These are phyloP conservation scores for Endocarpon pusillum DNA, from an alignment of 495 filamentous ascomycete species.

Conservation along the genomic window DNA sequence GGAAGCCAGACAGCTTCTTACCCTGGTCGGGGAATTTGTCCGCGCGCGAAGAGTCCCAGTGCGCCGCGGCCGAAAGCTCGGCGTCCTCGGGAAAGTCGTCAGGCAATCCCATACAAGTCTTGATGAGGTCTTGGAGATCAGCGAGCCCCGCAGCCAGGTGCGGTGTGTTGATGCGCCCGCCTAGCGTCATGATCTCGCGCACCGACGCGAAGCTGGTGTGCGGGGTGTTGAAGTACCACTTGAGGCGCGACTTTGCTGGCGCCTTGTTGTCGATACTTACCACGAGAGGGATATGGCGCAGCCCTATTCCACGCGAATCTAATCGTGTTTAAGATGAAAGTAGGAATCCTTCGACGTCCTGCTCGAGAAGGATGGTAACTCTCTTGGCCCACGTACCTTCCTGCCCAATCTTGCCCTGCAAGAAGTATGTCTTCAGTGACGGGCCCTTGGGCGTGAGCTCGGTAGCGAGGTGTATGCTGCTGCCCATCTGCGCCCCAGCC, in stretches of 20 bases:
- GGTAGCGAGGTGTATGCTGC: slow-evolving; percentile 5
- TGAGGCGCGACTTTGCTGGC: slow-evolving; percentile 15
- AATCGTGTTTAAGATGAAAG: too few relatives aligned
- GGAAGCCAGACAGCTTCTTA: slow-evolving; percentile 16
- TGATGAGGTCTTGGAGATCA: slow-evolving; percentile 7
- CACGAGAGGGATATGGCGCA: slow-evolving; percentile 7
- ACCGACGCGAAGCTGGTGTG: slow-evolving; percentile 15
- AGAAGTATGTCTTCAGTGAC: slow-evolving; percentile 14
- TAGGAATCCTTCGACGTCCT: too few relatives aligned
- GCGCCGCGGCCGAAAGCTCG: not conserved
- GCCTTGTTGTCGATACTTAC: slow-evolving; percentile 18
- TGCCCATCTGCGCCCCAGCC: slow-evolving; percentile 1
- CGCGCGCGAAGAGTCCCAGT: not conserved
- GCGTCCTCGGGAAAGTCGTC: slow-evolving; percentile 2
- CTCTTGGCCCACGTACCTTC: not conserved
- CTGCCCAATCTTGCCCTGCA: slow-evolving; percentile 6
- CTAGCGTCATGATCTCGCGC: slow-evolving; percentile 15
- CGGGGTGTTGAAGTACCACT: slow-evolving; percentile 18
- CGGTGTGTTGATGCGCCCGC: slow-evolving; percentile 8
- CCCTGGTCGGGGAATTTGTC: slow-evolving; percentile 2
- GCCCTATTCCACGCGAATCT: not conserved
- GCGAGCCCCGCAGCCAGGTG: slow-evolving; percentile 7
- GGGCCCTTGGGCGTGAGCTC: slow-evolving; percentile 1
- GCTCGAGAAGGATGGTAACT: not conserved
- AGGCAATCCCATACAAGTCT: slow-evolving; percentile 5